Conservation (phyloP, 768 basidiomycete species). For the Cyathus striatus region DNA sequence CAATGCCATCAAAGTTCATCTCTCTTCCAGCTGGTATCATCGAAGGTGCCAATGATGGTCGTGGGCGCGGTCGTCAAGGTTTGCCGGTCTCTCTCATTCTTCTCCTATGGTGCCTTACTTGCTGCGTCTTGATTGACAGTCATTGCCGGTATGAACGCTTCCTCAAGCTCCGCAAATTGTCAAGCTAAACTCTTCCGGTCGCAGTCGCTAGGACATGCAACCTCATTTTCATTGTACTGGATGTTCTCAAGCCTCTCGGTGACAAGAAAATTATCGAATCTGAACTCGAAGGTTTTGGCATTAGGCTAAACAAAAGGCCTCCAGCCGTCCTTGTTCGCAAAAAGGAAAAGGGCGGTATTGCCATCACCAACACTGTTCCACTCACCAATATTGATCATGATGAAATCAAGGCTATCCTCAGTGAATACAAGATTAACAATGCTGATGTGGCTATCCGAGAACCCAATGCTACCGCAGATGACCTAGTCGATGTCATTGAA, state of each 20-base stretch:
- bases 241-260: conserved; percentile 95
- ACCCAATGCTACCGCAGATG: conserved; percentile 88
- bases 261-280: conserved; percentile 89
- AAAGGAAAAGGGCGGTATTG: conserved; percentile 90
- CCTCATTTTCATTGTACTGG: conserved; percentile 96
- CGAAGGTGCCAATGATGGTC: conserved; percentile 94
- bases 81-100: conserved; percentile 24
- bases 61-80: conserved; percentile 94
- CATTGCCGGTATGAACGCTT: conserved; percentile 61
- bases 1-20: too few species aligned
- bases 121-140: conserved; percentile 34
- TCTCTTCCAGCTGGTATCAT: conserved; percentile 80
- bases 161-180: not conserved
- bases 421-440: conserved; percentile 89
- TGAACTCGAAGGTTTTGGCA: conserved; percentile 98
- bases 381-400: conserved; percentile 93
- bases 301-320: conserved; percentile 91
- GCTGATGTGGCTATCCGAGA: conserved; percentile 91
- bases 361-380: conserved; percentile 95
- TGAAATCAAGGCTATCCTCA: conserved; percentile 91
- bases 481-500: conserved; percentile 95
- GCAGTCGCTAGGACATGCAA: conserved; percentile 96
- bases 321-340: conserved; percentile 80
- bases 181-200: conserved; percentile 6
- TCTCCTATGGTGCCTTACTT: not conserved